Base-by-base conservation (phyloP, 2,329 filamentous ascomycete genomes). In the Cytospora leucostoma region DNA sequence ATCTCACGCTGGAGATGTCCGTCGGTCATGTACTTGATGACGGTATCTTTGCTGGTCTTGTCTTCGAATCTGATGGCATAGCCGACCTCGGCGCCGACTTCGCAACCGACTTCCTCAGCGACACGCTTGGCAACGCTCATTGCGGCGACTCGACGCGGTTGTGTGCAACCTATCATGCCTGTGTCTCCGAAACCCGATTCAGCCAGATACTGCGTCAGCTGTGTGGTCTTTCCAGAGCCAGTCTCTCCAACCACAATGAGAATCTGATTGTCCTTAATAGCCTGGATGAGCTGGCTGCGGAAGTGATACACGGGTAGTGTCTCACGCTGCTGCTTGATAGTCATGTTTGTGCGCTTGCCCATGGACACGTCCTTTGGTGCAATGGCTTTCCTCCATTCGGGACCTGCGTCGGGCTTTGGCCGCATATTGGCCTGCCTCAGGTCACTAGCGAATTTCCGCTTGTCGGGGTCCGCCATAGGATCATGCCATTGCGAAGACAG, bases 21-120 rank as follows among this genome's bases (percentile, higher is more conserved):
- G 71, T 99, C 95, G 17, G 95, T 99, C 94, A 99, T 97, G 79
- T 99, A 99, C 79, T 99, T 99, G 80, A 99, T 97, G 72, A 89
- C 92, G 1, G 95, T 99, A 19, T 88, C 84, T 2, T 92, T 87
- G 67, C 89, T 91, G 0, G 94, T 97, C 74, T 89, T 91, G 77
- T 99, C 95, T 73, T 99, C 95, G 73, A 99, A 99, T 74, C 95
- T 92, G 73, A 99, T 97, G 8, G 91, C 97, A 74, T 99, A 99
- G 61, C 95, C 95, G 67, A 99, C 94, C 74, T 97, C 93, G 62
- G 93, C 88, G 38, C 95, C 95, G 13, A 98, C 83, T 67, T 89
- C 84, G 70, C 94, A 97, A 17, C 95, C 94, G 64, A 98, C 92
- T 78, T 99, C 95, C 73, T 98, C 93, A 0, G 93, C 88, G 4